Evolutionary conservation across 1,284 basidiomycete species (phyloP).

Genomic region (Ustilago trichophora): DNA sequence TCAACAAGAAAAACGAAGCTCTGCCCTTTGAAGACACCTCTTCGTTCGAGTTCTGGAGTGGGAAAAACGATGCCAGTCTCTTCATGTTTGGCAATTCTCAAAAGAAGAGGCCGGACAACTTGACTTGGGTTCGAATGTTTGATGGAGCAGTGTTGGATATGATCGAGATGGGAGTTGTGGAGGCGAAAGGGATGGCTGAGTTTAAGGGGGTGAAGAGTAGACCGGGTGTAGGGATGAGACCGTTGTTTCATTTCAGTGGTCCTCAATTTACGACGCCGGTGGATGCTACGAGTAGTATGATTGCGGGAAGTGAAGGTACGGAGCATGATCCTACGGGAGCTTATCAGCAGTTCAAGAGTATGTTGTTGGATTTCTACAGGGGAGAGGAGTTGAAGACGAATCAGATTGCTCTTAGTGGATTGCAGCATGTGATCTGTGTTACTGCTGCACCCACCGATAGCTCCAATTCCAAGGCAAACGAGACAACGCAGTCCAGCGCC

Average conservation of each 20-base stretch:
- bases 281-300: slow-evolving; percentile 30
- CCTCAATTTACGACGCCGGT: slow-evolving; percentile 68
- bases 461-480: slow-evolving; percentile 2
- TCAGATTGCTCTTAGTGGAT: slow-evolving; percentile 77
- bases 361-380: slow-evolving; percentile 87
- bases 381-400: slow-evolving; percentile 79
- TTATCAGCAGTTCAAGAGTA: slow-evolving; percentile 77
- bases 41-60: slow-evolving; percentile 89
- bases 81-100: slow-evolving; percentile 90
- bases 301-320: slow-evolving; percentile 28
- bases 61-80: slow-evolving; percentile 92
- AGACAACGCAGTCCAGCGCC: not conserved
- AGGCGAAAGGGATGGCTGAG: slow-evolving; percentile 78
- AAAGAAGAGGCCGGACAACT: slow-evolving; percentile 91
- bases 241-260: slow-evolving; percentile 91
- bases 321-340: slow-evolving; percentile 53
- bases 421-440: slow-evolving; percentile 84
- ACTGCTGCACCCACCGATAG: slow-evolving; percentile 47
- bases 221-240: slow-evolving; percentile 87
- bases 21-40: slow-evolving; percentile 84
- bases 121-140: slow-evolving; percentile 88
- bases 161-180: slow-evolving; percentile 89
- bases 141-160: slow-evolving; percentile 89
- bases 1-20: slow-evolving; percentile 92
- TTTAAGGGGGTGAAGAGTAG: slow-evolving; percentile 87